Evolutionary conservation across 2,329 filamentous ascomycete genomes (phyloP), one percentile per base, ranked within the genome.

Genomic region (Aaosphaeria pasadenensis): DNA sequence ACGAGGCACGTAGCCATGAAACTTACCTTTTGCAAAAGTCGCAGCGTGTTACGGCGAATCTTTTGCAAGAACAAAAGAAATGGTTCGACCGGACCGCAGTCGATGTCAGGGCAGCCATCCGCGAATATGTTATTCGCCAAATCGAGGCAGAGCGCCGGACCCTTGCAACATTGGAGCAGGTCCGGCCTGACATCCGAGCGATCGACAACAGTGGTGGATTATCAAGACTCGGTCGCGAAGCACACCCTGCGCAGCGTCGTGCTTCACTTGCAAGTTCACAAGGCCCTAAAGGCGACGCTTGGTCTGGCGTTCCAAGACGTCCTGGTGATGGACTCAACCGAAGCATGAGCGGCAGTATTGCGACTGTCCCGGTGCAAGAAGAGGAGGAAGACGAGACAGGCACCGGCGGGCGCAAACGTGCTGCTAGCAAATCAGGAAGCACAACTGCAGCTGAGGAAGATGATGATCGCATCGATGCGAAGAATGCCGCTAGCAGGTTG

Each of bases 271-370:
- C 89, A 11, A 88, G 89, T 42, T 94, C 88, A 62, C 94, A 99
- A 72, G 94, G 94, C 0, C 92, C 94, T 43, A 95, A 95, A 74
- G 94, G 94, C n/a, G 94, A 99, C 70, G 87, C 94, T 11, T 99
- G 94, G 94, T 96, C 90, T 62, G 94, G 94, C 49, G 91, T 96
- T 30, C 89, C 91, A 33, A 82, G 94, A 52, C 82, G 89, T 47
- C 84, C 86, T 30, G 89, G 63, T 30, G 70, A 95, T 59, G 86
- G 85, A n/a, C 73, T 90, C 47, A 87, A 82, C 63, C 81, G 91
- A 59, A 91, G 86, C 65, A 79, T 91, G 55, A 90, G 87, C 47
- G 85, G 87, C 42, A 88, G 84, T 64, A 81, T 88, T 54, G 81
- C 85, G 54, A 76, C 52, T 39, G 64, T 58, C 32, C 64, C 81